Evolutionary conservation across 495 filamentous ascomycete species (phyloP).

Genomic region (Oidiodendron maius): DNA sequence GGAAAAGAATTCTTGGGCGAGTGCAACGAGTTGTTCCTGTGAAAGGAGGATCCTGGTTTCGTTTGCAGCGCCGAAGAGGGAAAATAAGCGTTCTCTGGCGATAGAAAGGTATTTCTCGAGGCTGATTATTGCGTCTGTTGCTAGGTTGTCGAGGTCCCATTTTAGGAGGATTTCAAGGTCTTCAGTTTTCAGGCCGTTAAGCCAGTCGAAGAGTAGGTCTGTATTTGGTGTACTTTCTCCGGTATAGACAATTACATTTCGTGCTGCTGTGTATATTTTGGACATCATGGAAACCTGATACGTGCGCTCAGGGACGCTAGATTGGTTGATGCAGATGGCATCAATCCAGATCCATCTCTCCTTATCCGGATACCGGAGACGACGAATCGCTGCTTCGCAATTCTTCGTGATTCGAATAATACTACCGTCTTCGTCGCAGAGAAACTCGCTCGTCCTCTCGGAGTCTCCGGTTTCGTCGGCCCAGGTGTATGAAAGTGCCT

Average conservation of each 20-base stretch:
- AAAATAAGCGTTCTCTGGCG: no score
- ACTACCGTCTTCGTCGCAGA: neutral
- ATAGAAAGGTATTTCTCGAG: no score
- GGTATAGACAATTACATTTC: conserved; percentile 4
- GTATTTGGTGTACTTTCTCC: conserved; percentile 8
- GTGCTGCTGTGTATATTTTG: conserved; percentile 8
- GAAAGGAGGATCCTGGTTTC: no score
- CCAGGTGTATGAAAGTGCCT: conserved; percentile 22
- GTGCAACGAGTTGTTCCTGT: no score
- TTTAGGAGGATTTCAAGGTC: conserved; percentile 5
- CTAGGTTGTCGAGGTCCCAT: neutral
- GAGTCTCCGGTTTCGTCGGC: conserved; percentile 9
- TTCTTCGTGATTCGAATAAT: conserved; percentile 14
- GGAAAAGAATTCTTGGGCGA: no score
- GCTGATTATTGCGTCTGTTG: no score
- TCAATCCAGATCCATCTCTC: conserved; percentile 12
- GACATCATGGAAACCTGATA: conserved; percentile 14
- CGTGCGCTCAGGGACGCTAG: conserved; percentile 8
- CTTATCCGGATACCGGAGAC: conserved; percentile 6
- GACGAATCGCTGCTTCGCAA: conserved; percentile 15
- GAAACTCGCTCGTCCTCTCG: neutral
- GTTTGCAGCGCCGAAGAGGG: no score
- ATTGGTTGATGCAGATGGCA: conserved; percentile 17
- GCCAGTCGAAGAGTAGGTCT: conserved; percentile 16
- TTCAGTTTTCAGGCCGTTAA: conserved; percentile 11